phyloP scores from a whole-genome alignment of 345 rosid species.

The Fremontodendron californicum region DNA sequence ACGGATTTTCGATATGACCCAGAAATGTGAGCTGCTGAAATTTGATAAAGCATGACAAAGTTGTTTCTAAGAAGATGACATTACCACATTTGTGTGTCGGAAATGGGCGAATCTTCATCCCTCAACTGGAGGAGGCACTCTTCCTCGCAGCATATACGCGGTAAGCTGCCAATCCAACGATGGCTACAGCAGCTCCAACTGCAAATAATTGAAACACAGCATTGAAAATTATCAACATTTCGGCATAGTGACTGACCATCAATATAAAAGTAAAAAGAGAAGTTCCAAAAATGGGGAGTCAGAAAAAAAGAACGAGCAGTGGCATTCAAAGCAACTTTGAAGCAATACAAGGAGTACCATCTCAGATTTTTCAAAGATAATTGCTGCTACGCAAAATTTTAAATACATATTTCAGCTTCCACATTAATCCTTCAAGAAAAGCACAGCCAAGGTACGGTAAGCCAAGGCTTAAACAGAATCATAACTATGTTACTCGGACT shows the following conservation, averaged over 20 bases:
- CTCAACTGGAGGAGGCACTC: constrained; percentile 62
- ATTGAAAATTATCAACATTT: background rate
- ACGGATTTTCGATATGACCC: background rate
- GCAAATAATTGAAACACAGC: constrained; percentile 18
- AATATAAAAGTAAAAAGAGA: background rate
- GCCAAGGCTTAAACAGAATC: background rate
- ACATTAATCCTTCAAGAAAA: background rate
- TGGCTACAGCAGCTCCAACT: constrained; percentile 92
- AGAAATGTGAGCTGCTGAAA: background rate
- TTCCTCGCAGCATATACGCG: constrained; percentile 84
- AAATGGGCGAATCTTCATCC: background rate
- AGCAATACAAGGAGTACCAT: background rate
- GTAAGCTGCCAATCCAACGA: constrained; percentile 90
- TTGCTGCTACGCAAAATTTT: background rate
- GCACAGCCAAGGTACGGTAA: background rate
- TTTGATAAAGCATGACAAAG: background rate
- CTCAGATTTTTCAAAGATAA: background rate
- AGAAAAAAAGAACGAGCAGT: background rate
- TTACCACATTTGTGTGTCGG: background rate
- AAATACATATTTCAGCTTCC: background rate
- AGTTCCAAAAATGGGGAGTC: background rate
- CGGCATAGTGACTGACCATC: background rate
- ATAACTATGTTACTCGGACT: background rate
- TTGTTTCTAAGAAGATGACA: background rate
- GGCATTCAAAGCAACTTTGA: background rate